Base-by-base conservation (phyloP, 306 rosid species). In the Styphnolobium japonicum region DNA sequence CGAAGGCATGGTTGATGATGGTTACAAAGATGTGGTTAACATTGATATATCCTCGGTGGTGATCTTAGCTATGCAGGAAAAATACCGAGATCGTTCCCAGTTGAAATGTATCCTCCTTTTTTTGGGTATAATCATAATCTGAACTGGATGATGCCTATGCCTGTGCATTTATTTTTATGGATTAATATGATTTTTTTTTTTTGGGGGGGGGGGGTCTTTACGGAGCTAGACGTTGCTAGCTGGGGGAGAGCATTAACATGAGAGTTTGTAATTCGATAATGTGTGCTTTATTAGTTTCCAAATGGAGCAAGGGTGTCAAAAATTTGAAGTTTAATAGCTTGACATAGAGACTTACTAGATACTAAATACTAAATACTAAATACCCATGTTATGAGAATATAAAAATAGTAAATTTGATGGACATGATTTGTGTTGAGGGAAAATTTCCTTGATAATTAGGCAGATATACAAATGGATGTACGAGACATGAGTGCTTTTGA, bases 391-490 rank as follows among this genome's bases (percentile, higher is more conserved):
- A 27, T 1, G 31, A 3, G 3, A 27, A 1, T 27, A 3, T 27
- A 27, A 27, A 27, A 27, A 1, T 27, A 27, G 31, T 27, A 27
- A 27, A 14, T 40, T 10, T 23, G 31, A 10, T 66, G 52, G 55
- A 19, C 2, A 9, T 55, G 29, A 19, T 11, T 14, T 61, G 37
- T 65, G 18, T 69, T 76, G 43, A 78, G 57, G 33, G 58, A 23
- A 66, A 62, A 57, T 11, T 51, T 78, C 83, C 80, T 77, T 78
- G 55, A 75, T 72, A 40, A 81, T 52, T 82, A n/a, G 70, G 69
- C 82, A 91, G 98, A 88, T 70, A 31, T 90, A 87, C 22, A 78
- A 85, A 93, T 93, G 98, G 98, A 93, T 88, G 98, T 80, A 5
- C 87, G 94, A 75, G 89, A 90, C 71, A 91, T 91, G 98, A 78